Evolutionary conservation across 2,329 filamentous ascomycete genomes (phyloP).

Genomic region (Leptographium procerum): DNA sequence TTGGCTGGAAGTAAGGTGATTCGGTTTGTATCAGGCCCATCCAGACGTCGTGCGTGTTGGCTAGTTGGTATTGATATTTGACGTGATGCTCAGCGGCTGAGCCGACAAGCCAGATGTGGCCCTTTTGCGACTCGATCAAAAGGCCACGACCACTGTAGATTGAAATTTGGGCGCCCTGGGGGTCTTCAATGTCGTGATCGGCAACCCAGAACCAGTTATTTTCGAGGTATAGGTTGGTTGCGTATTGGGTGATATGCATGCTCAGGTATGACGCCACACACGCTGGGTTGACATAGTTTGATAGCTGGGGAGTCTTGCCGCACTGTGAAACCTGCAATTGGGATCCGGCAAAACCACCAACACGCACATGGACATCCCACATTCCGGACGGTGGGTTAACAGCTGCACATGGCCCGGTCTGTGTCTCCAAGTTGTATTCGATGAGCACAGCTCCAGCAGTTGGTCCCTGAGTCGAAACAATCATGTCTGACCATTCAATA

Average conservation of each 20-base stretch:
- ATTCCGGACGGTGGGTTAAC: constrained; percentile 34
- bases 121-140: constrained; percentile 25
- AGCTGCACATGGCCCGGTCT: constrained; percentile 14
- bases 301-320: constrained; percentile 34
- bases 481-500: constrained; percentile 61
- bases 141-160: constrained; percentile 22
- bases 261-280: constrained; percentile 28
- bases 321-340: constrained; percentile 57
- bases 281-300: constrained; percentile 18
- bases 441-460: constrained; percentile 59
- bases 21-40: constrained; percentile 54
- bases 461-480: constrained; percentile 57
- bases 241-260: constrained; percentile 28
- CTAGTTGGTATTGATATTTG: constrained; percentile 53
- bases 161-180: constrained; percentile 18
- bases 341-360: constrained; percentile 61
- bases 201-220: constrained; percentile 41
- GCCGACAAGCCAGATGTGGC: constrained; percentile 44
- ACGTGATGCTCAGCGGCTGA: constrained; percentile 49
- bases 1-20: constrained; percentile 55
- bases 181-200: constrained; percentile 38
- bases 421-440: constrained; percentile 56
- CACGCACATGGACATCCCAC: constrained; percentile 68
- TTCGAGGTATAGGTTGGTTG: constrained; percentile 30
- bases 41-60: constrained; percentile 44